A percentile compares a stretch with the other conserved stretches of the same genome.
These are phyloP conservation scores for Pythium aristosporum DNA, from an alignment of 352 stramenopile species.

Conservation along the genomic window DNA sequence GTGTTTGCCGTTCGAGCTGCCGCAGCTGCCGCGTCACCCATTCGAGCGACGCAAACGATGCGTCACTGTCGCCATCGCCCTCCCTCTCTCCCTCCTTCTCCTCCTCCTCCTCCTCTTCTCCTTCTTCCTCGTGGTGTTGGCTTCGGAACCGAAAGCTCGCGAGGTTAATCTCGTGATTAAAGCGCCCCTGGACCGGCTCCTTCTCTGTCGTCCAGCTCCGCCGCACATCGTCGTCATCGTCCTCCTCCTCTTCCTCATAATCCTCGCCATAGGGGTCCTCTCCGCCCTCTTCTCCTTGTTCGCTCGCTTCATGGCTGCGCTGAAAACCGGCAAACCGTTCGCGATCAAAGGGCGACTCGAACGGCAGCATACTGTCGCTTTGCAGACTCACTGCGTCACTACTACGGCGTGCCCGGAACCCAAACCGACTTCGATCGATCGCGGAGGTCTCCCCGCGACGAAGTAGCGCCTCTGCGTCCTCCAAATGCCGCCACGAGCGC, in stretches of 20 bases:
- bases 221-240: conserved; percentile 28
- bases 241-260: conserved; percentile 26
- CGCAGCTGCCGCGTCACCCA: conserved; percentile 29
- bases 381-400: conserved; percentile 13
- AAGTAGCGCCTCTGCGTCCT: background rate
- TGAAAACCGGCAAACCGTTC: conserved; percentile 12
- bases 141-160: conserved; percentile 16
- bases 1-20: conserved; percentile 13
- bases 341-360: background rate
- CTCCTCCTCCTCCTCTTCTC: conserved; percentile 6
- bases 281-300: conserved; percentile 3
- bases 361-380: conserved; percentile 1
- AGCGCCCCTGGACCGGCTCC: conserved; percentile 3
- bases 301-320: conserved; percentile 6
- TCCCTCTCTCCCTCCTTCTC: conserved; percentile 14
- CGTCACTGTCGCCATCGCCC: conserved; percentile 19
- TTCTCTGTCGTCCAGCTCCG: conserved; percentile 30
- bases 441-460: background rate
- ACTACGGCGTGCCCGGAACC: conserved; percentile 17
- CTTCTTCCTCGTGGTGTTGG: background rate
- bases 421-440: conserved; percentile 18
- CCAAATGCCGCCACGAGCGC: conserved; percentile 2
- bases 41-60: conserved; percentile 30
- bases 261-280: background rate
- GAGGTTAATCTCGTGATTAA: background rate